Evolutionary conservation across 805 yeast species (phyloP).

Genomic region (Kregervanrija fluxuum): DNA sequence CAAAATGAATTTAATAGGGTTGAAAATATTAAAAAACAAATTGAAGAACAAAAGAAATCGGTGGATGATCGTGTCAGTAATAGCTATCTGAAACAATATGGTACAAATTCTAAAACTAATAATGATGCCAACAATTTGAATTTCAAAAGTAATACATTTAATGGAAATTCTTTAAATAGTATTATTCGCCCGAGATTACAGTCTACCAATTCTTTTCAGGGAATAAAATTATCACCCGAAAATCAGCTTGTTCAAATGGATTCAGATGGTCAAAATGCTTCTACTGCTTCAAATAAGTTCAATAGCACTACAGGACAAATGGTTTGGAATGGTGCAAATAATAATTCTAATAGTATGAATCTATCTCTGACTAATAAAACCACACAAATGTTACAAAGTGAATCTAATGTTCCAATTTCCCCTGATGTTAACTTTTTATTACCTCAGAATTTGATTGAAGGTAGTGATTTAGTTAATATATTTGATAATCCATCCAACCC

Average conservation of each 20-base stretch:
- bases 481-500: conserved; percentile 3
- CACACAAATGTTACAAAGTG: too few relatives aligned
- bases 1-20: conserved; percentile 29
- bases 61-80: conserved; percentile 25
- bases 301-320: too few relatives aligned
- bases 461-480: conserved; percentile 13
- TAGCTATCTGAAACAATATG: conserved; percentile 10
- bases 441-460: conserved; percentile 26
- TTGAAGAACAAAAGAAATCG: conserved; percentile 12
- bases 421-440: conserved; percentile 20
- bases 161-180: conserved; percentile 7
- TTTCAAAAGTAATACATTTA: conserved; percentile 9
- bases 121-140: conserved; percentile 1
- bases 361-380: neutral
- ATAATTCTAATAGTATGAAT: conserved; percentile 4
- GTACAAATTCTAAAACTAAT: conserved; percentile 7
- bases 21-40: conserved; percentile 18
- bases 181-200: conserved; percentile 4
- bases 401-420: conserved; percentile 1
- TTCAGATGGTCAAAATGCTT: too few relatives aligned
- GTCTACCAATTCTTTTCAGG: conserved; percentile 4
- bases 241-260: conserved; percentile 10
- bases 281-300: too few relatives aligned
- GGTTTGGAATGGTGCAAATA: conserved; percentile 5
- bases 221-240: conserved; percentile 12